These are phyloP conservation scores for Elaeis guineensis DNA, from an alignment of 176 grass and related monocot genomes.

Conservation along the genomic window DNA sequence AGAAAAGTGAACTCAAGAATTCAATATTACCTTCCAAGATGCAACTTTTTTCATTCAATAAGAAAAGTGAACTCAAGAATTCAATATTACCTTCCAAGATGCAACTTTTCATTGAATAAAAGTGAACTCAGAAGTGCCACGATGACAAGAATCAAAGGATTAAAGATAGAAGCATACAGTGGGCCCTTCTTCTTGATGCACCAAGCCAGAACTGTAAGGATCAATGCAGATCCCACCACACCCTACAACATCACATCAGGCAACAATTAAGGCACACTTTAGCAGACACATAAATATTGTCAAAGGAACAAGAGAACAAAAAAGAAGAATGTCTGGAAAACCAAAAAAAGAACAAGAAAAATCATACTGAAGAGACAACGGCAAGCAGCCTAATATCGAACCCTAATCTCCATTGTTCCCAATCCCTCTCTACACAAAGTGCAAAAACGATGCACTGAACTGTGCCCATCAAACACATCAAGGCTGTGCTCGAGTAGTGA, in stretches of 20 bases:
- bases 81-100: conserved; percentile 45
- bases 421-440: conserved; percentile 30
- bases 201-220: conserved; percentile 61
- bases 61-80: conserved; percentile 29
- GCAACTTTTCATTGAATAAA: conserved; percentile 58
- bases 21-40: conserved; percentile 45
- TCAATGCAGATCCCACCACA: conserved; percentile 40
- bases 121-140: conserved; percentile 63
- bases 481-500: conserved; percentile 64
- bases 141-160: conserved; percentile 63
- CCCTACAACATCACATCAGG: conserved; percentile 19
- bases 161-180: conserved; percentile 67
- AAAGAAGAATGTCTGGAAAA: background rate
- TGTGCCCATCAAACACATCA: conserved; percentile 38
- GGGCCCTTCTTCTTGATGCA: conserved; percentile 71
- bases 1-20: too few species aligned
- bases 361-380: conserved; percentile 35
- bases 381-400: conserved; percentile 41
- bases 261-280: too few species aligned
- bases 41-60: conserved; percentile 55
- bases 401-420: conserved; percentile 33
- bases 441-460: conserved; percentile 20
- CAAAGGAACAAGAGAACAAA: too few species aligned
- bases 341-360: background rate
- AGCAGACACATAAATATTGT: too few species aligned